These are phyloP conservation scores for Pseudisothecium myosuroides DNA, from an alignment of 225 moss, liverwort and hornwort genomes.

Conservation along the genomic window DNA sequence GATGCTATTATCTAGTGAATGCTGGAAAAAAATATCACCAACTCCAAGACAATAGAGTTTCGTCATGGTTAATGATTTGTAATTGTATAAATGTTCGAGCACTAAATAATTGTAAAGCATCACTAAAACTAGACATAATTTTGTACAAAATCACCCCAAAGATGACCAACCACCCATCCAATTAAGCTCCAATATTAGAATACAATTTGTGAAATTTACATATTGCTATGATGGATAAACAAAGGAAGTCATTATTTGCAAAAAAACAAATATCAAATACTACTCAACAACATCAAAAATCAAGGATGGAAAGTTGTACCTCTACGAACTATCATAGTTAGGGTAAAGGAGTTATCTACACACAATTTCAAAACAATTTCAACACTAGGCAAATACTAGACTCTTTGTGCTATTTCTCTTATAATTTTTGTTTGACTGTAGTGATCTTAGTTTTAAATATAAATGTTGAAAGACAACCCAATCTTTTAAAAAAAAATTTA, in stretches of 20 bases:
- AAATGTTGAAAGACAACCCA: too few relatives aligned
- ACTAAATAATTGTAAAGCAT: not conserved
- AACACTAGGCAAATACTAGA: too few relatives aligned
- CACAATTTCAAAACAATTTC: not conserved
- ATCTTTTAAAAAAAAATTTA: too few relatives aligned
- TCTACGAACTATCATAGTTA: accelerated
- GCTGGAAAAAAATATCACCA: accelerated
- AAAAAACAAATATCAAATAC: not conserved
- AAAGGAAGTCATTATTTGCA: not conserved
- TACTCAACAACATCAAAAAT: not conserved
- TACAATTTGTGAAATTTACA: not conserved
- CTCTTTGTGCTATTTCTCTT: too few relatives aligned
- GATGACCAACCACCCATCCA: not conserved
- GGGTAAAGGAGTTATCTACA: accelerated
- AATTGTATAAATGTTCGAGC: too few relatives aligned
- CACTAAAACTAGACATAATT: not conserved
- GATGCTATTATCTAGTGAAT: not conserved
- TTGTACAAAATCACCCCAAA: not conserved
- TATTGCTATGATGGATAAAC: not conserved
- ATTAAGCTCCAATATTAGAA: not conserved
- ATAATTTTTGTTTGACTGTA: too few relatives aligned
- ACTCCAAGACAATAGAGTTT: too few relatives aligned
- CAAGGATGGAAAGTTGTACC: not conserved
- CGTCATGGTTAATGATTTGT: not conserved
- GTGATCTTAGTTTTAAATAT: too few relatives aligned